These are phyloP conservation scores for Nothomitra cinnamomea DNA, from an alignment of 2,329 filamentous ascomycete genomes.

Conservation along the genomic window DNA sequence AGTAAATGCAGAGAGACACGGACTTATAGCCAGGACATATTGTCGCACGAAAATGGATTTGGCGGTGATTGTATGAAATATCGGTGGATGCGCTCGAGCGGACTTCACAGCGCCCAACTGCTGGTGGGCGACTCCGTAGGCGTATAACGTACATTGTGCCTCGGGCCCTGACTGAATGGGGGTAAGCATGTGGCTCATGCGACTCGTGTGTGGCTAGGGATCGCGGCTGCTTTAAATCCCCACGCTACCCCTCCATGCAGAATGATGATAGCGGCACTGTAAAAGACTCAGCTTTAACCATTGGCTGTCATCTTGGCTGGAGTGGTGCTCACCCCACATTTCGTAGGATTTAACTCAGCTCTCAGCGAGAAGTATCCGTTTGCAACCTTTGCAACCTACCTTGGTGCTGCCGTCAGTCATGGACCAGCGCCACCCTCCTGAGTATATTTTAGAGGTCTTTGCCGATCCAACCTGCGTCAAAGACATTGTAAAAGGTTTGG, in stretches of 20 bases:
- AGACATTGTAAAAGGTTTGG: slow-evolving; percentile 77
- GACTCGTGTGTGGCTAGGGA: background rate
- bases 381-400: no score
- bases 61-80: no score
- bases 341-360: background rate
- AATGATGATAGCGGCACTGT: background rate
- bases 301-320: background rate
- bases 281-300: background rate
- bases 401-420: slow-evolving; percentile 22
- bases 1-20: background rate
- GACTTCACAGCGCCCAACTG: no score
- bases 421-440: slow-evolving; percentile 53
- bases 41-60: background rate
- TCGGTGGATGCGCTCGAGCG: no score
- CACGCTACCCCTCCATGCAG: background rate
- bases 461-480: slow-evolving; percentile 78
- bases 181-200: no score
- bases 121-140: no score
- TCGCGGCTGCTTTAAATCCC: background rate
- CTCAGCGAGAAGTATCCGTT: no score
- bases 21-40: background rate
- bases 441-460: slow-evolving; percentile 88
- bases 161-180: no score
- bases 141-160: no score
- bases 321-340: background rate